Conservation (phyloP, 371 early-diverging fungal genomes). For the Syncephalis fuscata region DNA sequence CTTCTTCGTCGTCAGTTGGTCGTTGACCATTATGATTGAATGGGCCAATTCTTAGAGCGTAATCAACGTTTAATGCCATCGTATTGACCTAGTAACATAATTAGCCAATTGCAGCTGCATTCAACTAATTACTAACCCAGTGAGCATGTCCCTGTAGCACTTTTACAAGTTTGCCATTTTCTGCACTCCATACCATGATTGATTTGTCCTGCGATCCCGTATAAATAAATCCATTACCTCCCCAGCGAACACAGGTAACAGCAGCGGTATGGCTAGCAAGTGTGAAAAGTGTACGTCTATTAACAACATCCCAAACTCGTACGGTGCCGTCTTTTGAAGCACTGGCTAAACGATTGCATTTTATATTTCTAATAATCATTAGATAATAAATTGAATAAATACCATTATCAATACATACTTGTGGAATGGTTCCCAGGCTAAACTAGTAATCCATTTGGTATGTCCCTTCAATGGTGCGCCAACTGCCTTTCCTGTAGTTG, state of each 20-base stretch:
- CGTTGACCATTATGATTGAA: slow-evolving; percentile 64
- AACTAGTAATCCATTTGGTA: slow-evolving; percentile 69
- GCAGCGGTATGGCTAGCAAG: slow-evolving; percentile 82
- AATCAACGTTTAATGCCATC: slow-evolving; percentile 80
- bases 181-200: slow-evolving; percentile 84
- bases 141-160: slow-evolving; percentile 86
- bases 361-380: slow-evolving; percentile 27
- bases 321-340: slow-evolving; percentile 93
- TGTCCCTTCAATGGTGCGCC: slow-evolving; percentile 75
- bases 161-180: slow-evolving; percentile 61
- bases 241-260: slow-evolving; percentile 88
- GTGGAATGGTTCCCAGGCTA: slow-evolving; percentile 90
- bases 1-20: slow-evolving; percentile 41
- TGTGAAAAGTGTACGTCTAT: slow-evolving; percentile 56
- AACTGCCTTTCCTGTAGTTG: slow-evolving; percentile 60
- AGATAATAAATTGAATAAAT: slow-evolving; percentile 1
- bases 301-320: slow-evolving; percentile 84
- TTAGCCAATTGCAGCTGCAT: slow-evolving; percentile 70
- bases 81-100: slow-evolving; percentile 92
- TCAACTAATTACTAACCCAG: slow-evolving; percentile 14
- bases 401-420: slow-evolving; percentile 27
- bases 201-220: slow-evolving; percentile 83
- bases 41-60: slow-evolving; percentile 76
- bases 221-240: slow-evolving; percentile 86
- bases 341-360: slow-evolving; percentile 68